Evolutionary conservation across 1,139 yeast genomes (phyloP).

Genomic region (Lodderomyces orthopsilosis): DNA sequence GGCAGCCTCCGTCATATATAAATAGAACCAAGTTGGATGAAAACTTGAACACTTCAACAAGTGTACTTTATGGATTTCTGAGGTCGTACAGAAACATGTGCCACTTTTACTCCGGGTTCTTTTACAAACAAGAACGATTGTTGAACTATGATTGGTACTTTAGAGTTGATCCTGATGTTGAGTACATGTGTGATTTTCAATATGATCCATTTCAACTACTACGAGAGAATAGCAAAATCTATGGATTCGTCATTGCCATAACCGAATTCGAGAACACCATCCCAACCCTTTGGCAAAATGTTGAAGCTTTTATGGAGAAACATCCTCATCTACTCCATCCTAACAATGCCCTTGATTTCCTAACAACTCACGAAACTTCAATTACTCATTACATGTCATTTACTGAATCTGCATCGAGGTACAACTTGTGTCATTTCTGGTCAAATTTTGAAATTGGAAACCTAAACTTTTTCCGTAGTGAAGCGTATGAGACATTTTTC

Average conservation of each 20-base stretch:
- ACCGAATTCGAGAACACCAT: conserved; percentile 47
- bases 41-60: conserved; percentile 24
- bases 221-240: conserved; percentile 33
- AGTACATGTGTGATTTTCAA: conserved; percentile 48
- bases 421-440: conserved; percentile 94
- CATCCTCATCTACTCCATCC: conserved; percentile 65
- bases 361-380: conserved; percentile 57
- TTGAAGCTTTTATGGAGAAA: conserved; percentile 58
- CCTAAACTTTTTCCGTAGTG: conserved; percentile 73
- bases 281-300: conserved; percentile 77
- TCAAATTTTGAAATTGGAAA: conserved; percentile 88
- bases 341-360: conserved; percentile 65
- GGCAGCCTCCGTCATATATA: conserved; percentile 43
- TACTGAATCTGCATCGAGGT: conserved; percentile 43
- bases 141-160: conserved; percentile 45
- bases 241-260: conserved; percentile 45
- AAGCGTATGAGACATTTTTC: conserved; percentile 67
- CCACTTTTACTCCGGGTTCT: conserved; percentile 47
- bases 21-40: conserved; percentile 27
- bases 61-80: conserved; percentile 41
- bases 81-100: conserved; percentile 48
- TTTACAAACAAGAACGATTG: conserved; percentile 39
- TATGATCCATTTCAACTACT: conserved; percentile 44
- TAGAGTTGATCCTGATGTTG: conserved; percentile 47
- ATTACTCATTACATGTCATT: conserved; percentile 24